These are phyloP conservation scores for Hypoxylon sp. DNA, from an alignment of 2,329 filamentous ascomycete species.

Conservation along the genomic window DNA sequence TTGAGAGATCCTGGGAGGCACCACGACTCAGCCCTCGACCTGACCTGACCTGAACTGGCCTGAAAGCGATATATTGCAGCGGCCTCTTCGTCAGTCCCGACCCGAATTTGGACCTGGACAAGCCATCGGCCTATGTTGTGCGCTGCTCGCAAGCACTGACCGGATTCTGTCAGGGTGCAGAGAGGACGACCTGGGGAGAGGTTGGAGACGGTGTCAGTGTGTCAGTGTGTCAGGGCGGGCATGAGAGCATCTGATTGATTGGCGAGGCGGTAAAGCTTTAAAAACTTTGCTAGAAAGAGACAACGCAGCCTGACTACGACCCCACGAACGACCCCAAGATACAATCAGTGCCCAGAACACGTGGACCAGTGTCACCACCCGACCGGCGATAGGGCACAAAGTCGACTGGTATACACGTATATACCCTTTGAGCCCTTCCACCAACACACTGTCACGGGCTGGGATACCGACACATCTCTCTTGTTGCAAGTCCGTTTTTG, in stretches of 20 bases:
- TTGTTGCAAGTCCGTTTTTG: conserved; percentile 24
- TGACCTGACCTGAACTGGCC: too few species aligned
- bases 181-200: conserved; percentile 41
- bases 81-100: conserved; percentile 23
- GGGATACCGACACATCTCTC: conserved; percentile 35
- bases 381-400: conserved; percentile 29
- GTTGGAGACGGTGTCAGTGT: conserved; percentile 21
- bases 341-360: conserved; percentile 39
- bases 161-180: conserved; percentile 35
- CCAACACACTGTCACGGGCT: conserved; percentile 36
- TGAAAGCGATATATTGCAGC: conserved; percentile 38
- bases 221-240: conserved; percentile 38
- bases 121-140: conserved; percentile 37
- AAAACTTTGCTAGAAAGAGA: too few species aligned
- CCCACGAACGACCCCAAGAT: conserved; percentile 41
- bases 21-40: conserved; percentile 20
- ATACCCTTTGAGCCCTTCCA: conserved; percentile 34
- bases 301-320: conserved; percentile 42
- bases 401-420: conserved; percentile 45
- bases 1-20: conserved; percentile 23
- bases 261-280: conserved; percentile 35
- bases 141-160: conserved; percentile 23
- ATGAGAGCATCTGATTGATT: conserved; percentile 38
- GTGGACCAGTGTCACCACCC: conserved; percentile 43
- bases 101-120: not conserved